Evolutionary conservation across 805 yeast species (phyloP).

Genomic region (Cyberlindnera galapagoensis): DNA sequence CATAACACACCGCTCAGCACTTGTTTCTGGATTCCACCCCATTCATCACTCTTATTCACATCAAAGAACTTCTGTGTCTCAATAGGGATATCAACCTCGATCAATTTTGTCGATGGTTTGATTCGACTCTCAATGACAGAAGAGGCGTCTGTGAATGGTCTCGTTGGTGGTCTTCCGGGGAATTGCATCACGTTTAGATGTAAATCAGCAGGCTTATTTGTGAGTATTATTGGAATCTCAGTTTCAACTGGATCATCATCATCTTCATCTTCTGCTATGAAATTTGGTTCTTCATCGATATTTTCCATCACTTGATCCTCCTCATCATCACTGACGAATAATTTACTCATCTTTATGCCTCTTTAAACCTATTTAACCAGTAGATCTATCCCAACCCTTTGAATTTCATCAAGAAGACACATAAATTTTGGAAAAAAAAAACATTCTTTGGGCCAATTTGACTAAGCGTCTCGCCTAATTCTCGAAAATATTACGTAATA

Average conservation of each 20-base stretch:
- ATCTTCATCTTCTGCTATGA: slow-evolving; percentile 9
- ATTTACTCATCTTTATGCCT: slow-evolving; percentile 12
- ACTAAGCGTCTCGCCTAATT: too few relatives aligned
- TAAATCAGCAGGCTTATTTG: slow-evolving; percentile 23
- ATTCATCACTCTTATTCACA: slow-evolving; percentile 49
- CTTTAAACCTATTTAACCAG: too few relatives aligned
- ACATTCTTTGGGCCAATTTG: too few relatives aligned
- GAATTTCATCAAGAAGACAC: too few relatives aligned
- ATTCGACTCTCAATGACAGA: slow-evolving; percentile 38
- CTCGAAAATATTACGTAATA: too few relatives aligned
- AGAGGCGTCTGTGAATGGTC: slow-evolving; percentile 31
- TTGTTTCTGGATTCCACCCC: slow-evolving; percentile 59
- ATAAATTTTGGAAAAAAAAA: too few relatives aligned
- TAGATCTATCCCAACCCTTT: too few relatives aligned
- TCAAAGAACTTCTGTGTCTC: slow-evolving; percentile 67
- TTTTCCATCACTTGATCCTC: slow-evolving; percentile 5
- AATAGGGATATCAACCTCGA: slow-evolving; percentile 75
- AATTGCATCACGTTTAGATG: slow-evolving; percentile 46
- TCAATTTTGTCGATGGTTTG: slow-evolving; percentile 53
- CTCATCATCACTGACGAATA: slow-evolving; percentile 19
- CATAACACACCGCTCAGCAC: slow-evolving; percentile 65
- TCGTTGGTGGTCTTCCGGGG: slow-evolving; percentile 47
- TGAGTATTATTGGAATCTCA: slow-evolving; percentile 52
- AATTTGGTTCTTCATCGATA: slow-evolving; percentile 3
- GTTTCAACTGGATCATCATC: slow-evolving; percentile 46